Evolutionary conservation across 345 rosid species (phyloP), one percentile per base, ranked within the genome.

Genomic region (Camelina sativa): DNA sequence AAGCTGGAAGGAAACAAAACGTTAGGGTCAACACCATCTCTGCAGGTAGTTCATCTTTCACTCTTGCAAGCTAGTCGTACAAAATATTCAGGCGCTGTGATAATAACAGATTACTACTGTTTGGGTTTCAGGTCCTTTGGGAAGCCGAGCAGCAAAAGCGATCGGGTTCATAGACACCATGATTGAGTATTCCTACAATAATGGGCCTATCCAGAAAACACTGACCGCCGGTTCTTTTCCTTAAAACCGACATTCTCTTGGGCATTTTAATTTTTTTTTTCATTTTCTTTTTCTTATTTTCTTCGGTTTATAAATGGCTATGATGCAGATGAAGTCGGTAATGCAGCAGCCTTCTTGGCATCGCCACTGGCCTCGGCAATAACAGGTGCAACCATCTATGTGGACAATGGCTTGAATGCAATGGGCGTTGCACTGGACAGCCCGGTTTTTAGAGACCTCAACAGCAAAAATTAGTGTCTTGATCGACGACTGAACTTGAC

Each of bases 371-470:
- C 99, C 43, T 92, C 99, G 13, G 99, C 99, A 10, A 88, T 95
- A 59, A 95, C 97, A 0, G 99, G 97, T 35, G 88, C 97, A 10
- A 89, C 93, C 47, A 75, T 95, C 53, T 95, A 95, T 9, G 99
- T 92, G 0, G 99, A 95, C 86, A 95, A 95, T 73, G 99, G 99
- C 66, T 88, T 94, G 58, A 91, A 91, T 43, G 90, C 97, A 35
- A 94, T 94, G 98, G 98, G 95, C 3, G 95, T 94, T 2, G 92
- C 93, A 46, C 73, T 91, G 1, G 97, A 94, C 83, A 94, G 98
- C 74, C 98, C 98, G 0, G 79, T 86, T 46, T 86, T 94, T 51
- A 82, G 84, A 65, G 28, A 25, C 28, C 28, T 25, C 28, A 25
- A 25, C 28, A 25, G 83, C 69, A 81, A 58, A 69, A 81, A 86